Evolutionary conservation across 257 asterid genomes (phyloP), one percentile per base, ranked within the genome.

Genomic region (Plantago ovata): DNA sequence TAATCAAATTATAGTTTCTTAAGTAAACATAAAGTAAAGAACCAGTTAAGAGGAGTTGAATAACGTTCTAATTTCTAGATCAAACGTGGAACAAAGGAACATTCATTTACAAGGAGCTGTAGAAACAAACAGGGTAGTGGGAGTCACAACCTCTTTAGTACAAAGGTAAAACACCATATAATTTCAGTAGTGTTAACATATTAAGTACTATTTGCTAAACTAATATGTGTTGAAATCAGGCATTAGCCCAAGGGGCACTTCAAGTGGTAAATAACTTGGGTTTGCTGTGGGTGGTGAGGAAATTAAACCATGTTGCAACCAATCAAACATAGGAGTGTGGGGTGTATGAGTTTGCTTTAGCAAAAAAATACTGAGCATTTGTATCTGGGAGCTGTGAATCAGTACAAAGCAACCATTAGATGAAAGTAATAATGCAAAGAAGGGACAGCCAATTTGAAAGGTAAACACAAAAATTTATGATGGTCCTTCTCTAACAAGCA

Each of bases 1-100:
- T 69, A 79, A 70, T 33, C 47, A 57, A 41, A 53, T 38, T n/a
- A 59, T 21, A 48, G 44, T 40, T 23, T 23, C 41, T 39, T 43
- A 36, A 10, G 13, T 40, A 49, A 18, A 38, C 16, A 48, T 33
- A 45, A 43, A 32, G n/a, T n/a, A n/a, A n/a, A n/a, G n/a, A n/a
- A n/a, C n/a, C n/a, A n/a, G n/a, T n/a, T n/a, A n/a, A n/a, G n/a
- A n/a, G n/a, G n/a, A n/a, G n/a, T n/a, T n/a, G n/a, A n/a, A n/a
- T n/a, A n/a, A n/a, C n/a, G n/a, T n/a, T n/a, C n/a, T n/a, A n/a
- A n/a, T n/a, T n/a, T n/a, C n/a, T n/a, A n/a, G n/a, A 38, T 3
- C 11, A 33, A 28, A 8, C 36, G 7, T 14, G 24, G 24, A 46
- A 42, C 0, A 38, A 49, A 36, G 13, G 20, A n/a, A 16, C 45